Base-by-base conservation (phyloP, 306 rosid species). In the Quercus rubra region DNA sequence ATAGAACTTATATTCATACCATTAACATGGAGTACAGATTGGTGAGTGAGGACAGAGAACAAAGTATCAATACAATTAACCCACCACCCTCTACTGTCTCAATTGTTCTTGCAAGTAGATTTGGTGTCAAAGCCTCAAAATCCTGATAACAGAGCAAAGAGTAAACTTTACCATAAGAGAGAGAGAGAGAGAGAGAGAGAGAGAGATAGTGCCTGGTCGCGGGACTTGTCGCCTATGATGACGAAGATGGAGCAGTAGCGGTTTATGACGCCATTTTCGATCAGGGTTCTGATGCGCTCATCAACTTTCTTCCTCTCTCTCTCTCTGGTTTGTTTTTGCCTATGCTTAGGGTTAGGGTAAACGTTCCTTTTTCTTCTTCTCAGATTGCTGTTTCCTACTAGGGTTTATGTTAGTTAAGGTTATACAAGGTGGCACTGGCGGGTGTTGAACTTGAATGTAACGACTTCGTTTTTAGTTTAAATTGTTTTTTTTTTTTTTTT, bases 51-150 rank as follows among this genome's bases (percentile, higher is more conserved):
- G 96, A 70, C 41, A 95, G 79, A 73, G 99, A 87, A 73, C 88
- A 91, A 74, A 95, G 84, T 61, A 95, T 82, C 87, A 95, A 86
- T 79, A 95, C 55, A 70, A 95, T 58, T 82, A 95, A 23, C 61
- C 99, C 99, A 55, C 99, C 98, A 78, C 99, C 99, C 87, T 95
- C 97, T 76, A 93, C 99, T 0, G 98, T 95, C 86, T 95, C 99
- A 78, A 95, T 91, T 0, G 99, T 90, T 83, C 99, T 91, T 74
- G 98, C 99, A 3, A 95, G 86, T 41, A 93, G 90, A 88, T 95
- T 95, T 31, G 99, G 98, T 7, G 98, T 93, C 89, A 93, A 67
- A 17, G 98, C 99, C 84, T 91, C 99, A 78, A 92, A 95, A 83
- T 92, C 98, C 96, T 92, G 79, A 68, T 77, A 56, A 51, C 71